Evolutionary conservation across 2,329 filamentous ascomycete species (phyloP), one percentile per base, ranked within the genome.

Genomic region (Talaromyces sp.): DNA sequence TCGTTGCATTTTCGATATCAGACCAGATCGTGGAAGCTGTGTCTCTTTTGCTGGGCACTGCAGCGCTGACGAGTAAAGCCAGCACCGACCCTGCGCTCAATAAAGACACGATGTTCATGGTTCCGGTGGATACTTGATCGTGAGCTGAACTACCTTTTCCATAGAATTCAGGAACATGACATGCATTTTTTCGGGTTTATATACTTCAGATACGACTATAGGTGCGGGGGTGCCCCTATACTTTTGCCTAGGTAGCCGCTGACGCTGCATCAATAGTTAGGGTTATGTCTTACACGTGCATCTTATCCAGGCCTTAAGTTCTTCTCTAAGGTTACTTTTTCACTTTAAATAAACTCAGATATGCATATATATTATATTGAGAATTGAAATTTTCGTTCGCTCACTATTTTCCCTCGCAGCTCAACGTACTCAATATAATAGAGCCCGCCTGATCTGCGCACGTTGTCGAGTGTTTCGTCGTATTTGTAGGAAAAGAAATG

Each of bases 1-100:
- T 71, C 11, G 73, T 69, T 8, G 72, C 70, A 64, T 74, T 68
- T 39, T 74, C 73, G 62, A 77, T 70, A 47, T 74, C 71, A 22
- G 70, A 68, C 71, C 71, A 72, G 24, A 77, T 73, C 13, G 64
- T 60, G n/a, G 67, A 60, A 27, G 72, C 67, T 60, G 62, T 67
- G 39, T 48, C 63, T 14, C 70, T 67, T 13, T 62, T 48, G 58
- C 60, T 57, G 5, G 67, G 47, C 2, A 69, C 62, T 14, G 68
- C 65, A 37, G 65, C 67, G 0, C 60, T 60, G 14, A 22, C 62
- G 41, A 67, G 62, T 9, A 66, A 59, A 19, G 63, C 48, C 65
- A 66, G 61, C 45, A 27, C 10, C 37, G 39, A 56, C 3, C 27
- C 59, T 24, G 24, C 24, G 3, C 45, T 33, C n/a, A 61, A 61